These are phyloP conservation scores for Tulasnella sp. DNA, from an alignment of 768 basidiomycete species.

Conservation along the genomic window DNA sequence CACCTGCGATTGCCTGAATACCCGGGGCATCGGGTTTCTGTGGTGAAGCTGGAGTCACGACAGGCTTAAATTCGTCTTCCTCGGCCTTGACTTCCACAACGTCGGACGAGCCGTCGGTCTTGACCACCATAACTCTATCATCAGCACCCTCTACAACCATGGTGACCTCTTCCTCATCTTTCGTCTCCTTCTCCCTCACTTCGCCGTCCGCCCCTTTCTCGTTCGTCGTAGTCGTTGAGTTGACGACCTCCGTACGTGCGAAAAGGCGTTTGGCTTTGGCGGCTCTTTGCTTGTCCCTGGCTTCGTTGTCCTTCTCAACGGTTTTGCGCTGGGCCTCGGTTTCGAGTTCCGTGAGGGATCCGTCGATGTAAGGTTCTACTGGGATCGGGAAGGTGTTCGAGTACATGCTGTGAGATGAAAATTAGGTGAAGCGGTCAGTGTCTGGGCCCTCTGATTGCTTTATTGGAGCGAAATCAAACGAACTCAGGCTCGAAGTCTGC, in stretches of 20 bases:
- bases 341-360: constrained; percentile 16
- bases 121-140: constrained; percentile 1
- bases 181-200: constrained; percentile 15
- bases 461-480: background rate
- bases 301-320: background rate
- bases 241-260: background rate
- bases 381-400: background rate
- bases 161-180: background rate
- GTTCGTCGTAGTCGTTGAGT: background rate
- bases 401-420: background rate
- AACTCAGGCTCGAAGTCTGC: constrained; percentile 19
- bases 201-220: background rate
- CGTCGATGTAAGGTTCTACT: background rate
- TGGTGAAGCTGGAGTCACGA: background rate
- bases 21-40: background rate
- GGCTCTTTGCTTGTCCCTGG: background rate
- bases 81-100: background rate
- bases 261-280: background rate
- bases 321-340: background rate
- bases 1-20: background rate
- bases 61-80: background rate
- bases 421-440: too few relatives aligned
- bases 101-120: background rate
- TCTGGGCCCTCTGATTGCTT: too few relatives aligned
- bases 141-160: background rate